phyloP scores from a whole-genome alignment of 306 rosid genomes.

The Begonia peltatifolia region DNA sequence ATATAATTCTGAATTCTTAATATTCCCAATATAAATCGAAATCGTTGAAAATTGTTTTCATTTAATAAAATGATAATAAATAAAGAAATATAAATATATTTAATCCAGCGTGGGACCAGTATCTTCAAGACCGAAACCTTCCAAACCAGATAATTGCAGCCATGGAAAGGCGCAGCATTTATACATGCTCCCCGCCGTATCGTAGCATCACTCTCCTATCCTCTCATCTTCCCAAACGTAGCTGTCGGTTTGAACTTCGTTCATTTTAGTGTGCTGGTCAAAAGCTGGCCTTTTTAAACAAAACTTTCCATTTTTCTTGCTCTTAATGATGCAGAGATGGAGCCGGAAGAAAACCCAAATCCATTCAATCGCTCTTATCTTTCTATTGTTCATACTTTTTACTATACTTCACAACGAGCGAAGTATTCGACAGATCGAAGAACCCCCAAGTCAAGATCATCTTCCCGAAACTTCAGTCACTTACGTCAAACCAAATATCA shows the following conservation, averaged over 20 bases:
- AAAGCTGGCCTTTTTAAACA: not conserved
- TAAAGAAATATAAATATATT: too few relatives aligned
- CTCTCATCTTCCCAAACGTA: not conserved
- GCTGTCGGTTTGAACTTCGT: not conserved
- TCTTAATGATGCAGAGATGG: slow-evolving; percentile 41
- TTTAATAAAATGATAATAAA: too few relatives aligned
- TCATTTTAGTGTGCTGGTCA: not conserved
- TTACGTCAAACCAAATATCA: slow-evolving; percentile 64
- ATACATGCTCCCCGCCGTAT: too few relatives aligned
- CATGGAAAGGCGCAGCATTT: too few relatives aligned
- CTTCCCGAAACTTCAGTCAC: slow-evolving; percentile 32
- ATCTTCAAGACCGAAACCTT: too few relatives aligned
- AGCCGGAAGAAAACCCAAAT: slow-evolving; percentile 50
- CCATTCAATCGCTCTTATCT: slow-evolving; percentile 37
- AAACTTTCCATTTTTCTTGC: not conserved
- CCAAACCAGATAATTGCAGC: too few relatives aligned
- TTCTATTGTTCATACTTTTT: slow-evolving; percentile 37
- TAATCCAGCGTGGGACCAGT: too few relatives aligned
- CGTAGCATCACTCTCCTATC: too few relatives aligned
- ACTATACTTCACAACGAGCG: slow-evolving; percentile 58
- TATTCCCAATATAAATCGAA: too few relatives aligned
- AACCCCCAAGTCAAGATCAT: slow-evolving; percentile 28
- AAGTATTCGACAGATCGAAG: slow-evolving; percentile 44
- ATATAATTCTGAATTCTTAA: too few relatives aligned
- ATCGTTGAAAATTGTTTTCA: too few relatives aligned